These are phyloP conservation scores for Gonium pectorale DNA, from an alignment of 139 green algal species.

Conservation along the genomic window DNA sequence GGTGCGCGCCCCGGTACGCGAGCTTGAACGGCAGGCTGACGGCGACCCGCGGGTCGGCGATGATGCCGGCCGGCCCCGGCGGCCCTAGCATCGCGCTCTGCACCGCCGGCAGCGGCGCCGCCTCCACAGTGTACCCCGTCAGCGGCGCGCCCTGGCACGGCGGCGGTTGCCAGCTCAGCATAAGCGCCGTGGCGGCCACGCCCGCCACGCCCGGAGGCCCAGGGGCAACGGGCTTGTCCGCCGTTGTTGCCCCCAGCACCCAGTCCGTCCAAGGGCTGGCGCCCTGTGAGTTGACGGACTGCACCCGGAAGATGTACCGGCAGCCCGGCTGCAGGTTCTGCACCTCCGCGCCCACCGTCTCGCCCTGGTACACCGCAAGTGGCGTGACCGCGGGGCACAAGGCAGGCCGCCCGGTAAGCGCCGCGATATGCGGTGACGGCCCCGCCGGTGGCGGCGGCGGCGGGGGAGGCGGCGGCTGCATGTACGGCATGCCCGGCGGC, in stretches of 20 bases:
- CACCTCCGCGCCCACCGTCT: conserved; percentile 33
- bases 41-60: conserved; percentile 15
- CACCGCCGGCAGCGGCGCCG: conserved; percentile 40
- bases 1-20: conserved; percentile 56
- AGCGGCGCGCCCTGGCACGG: conserved; percentile 60
- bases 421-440: too few species aligned
- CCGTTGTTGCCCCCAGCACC: conserved; percentile 20
- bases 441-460: neutral
- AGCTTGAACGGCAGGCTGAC: conserved; percentile 17
- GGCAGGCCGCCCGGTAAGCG: neutral
- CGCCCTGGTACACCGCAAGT: conserved; percentile 20
- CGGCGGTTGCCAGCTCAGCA: conserved; percentile 58
- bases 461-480: neutral
- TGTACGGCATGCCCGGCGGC: neutral
- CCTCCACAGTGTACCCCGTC: conserved; percentile 59
- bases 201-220: conserved; percentile 11
- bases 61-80: conserved; percentile 26
- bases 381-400: conserved; percentile 19
- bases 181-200: conserved; percentile 32
- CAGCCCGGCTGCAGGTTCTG: conserved; percentile 53
- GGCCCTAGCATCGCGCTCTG: neutral
- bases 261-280: conserved; percentile 55
- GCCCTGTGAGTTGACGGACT: conserved; percentile 67
- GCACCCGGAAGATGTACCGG: conserved; percentile 68
- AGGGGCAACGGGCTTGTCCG: conserved; percentile 35